These are phyloP conservation scores for Aspergillus avenaceus DNA, from an alignment of 495 filamentous ascomycete species.

Conservation along the genomic window DNA sequence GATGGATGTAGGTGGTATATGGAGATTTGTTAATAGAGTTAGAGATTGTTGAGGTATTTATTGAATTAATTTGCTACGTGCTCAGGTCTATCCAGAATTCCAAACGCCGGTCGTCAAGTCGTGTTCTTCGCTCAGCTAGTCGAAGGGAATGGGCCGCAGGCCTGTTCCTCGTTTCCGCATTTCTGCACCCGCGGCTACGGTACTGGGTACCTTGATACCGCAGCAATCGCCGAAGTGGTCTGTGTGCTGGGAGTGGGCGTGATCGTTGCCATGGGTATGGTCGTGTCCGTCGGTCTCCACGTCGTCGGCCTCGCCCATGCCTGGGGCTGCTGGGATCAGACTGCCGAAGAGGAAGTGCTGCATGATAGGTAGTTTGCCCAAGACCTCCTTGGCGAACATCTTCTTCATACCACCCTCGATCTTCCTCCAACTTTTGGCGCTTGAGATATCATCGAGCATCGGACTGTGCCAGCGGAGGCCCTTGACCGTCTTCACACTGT, in stretches of 20 bases:
- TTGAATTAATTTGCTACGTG: not conserved
- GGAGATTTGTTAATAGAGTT: too few relatives aligned
- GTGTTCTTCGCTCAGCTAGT: conserved; percentile 43
- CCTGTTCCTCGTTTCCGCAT: conserved; percentile 68
- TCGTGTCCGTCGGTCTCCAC: conserved; percentile 47
- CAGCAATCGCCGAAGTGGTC: conserved; percentile 94
- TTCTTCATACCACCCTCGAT: conserved; percentile 91
- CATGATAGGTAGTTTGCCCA: conserved; percentile 94
- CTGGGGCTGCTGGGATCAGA: conserved; percentile 72
- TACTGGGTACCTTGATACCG: conserved; percentile 95
- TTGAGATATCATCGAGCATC: conserved; percentile 96
- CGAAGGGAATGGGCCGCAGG: conserved; percentile 86
- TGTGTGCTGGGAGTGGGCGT: conserved; percentile 45
- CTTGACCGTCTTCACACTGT: conserved; percentile 93
- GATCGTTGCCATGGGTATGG: conserved; percentile 60
- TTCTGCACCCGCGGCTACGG: conserved; percentile 81
- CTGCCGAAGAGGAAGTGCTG: conserved; percentile 95
- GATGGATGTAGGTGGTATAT: too few relatives aligned
- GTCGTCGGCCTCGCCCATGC: conserved; percentile 61
- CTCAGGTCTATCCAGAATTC: not conserved
- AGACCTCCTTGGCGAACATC: conserved; percentile 93
- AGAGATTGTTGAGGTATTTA: too few relatives aligned
- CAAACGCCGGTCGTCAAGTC: not conserved
- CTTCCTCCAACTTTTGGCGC: conserved; percentile 87
- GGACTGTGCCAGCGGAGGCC: conserved; percentile 95